Percentiles rank a stretch among this genome's conserved stretches.
Evolutionary conservation across 257 asterid genomes (phyloP).

Genomic region (Solanum chilense): DNA sequence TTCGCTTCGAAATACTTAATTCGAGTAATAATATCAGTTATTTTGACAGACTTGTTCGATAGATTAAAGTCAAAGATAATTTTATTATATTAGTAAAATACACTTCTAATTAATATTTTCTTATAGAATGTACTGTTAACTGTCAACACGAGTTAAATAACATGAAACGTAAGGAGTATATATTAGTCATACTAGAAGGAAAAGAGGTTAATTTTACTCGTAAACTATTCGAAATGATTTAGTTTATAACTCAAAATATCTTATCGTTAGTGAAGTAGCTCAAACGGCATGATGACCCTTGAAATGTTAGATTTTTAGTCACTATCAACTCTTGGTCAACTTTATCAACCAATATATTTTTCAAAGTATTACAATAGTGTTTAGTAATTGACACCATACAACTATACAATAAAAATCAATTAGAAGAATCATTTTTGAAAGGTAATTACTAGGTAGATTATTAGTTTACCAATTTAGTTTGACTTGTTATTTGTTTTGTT

Average conservation of each 20-base stretch:
- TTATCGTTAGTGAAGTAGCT: background rate
- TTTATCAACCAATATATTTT: background rate
- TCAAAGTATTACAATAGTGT: background rate
- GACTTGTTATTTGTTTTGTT: background rate
- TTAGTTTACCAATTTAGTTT: background rate
- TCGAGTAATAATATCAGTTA: too few relatives aligned
- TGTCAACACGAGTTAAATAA: too few relatives aligned
- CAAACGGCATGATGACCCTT: background rate
- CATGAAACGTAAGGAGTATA: too few relatives aligned
- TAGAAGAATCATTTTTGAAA: background rate
- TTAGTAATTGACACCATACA: background rate
- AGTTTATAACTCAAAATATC: background rate
- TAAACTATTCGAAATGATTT: background rate
- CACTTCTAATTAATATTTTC: too few relatives aligned
- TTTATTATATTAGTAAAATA: too few relatives aligned
- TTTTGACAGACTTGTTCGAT: background rate
- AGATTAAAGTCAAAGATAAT: too few relatives aligned
- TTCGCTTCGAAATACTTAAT: too few relatives aligned
- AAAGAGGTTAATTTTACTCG: background rate
- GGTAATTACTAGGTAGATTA: background rate
- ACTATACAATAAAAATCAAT: background rate
- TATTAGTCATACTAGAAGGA: background rate
- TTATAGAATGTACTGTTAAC: too few relatives aligned
- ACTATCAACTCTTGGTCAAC: background rate
- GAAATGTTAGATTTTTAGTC: background rate